Evolutionary conservation across 1,139 yeast species (phyloP).

Genomic region (Suhomyces choctaworum): DNA sequence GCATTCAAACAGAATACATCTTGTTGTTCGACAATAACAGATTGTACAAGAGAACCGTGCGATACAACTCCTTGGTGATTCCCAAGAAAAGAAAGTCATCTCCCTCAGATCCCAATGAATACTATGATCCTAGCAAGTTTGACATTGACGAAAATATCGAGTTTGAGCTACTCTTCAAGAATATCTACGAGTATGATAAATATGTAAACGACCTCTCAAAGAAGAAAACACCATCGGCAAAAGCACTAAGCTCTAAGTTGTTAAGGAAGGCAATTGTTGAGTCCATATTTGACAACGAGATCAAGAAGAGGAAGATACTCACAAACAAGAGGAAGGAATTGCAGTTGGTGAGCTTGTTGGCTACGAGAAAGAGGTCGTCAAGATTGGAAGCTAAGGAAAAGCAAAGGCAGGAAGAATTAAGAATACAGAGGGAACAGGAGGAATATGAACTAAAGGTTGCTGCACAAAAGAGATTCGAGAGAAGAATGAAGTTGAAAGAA

Average conservation of each 20-base stretch:
- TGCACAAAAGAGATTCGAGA: slow-evolving; percentile 40
- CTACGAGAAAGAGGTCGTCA: slow-evolving; percentile 34
- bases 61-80: slow-evolving; percentile 33
- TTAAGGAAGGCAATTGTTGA: slow-evolving; percentile 25
- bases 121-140: slow-evolving; percentile 29
- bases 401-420: slow-evolving; percentile 41
- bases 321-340: slow-evolving; percentile 47
- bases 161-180: slow-evolving; percentile 35
- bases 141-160: slow-evolving; percentile 28
- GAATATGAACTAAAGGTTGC: slow-evolving; percentile 34
- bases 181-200: slow-evolving; percentile 34
- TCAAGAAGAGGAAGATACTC: slow-evolving; percentile 42
- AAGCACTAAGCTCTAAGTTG: slow-evolving; percentile 23
- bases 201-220: slow-evolving; percentile 20
- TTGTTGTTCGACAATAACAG: slow-evolving; percentile 47
- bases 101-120: slow-evolving; percentile 36
- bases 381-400: slow-evolving; percentile 48
- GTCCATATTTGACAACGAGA: slow-evolving; percentile 23
- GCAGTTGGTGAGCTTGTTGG: slow-evolving; percentile 48
- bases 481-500: slow-evolving; percentile 31
- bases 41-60: slow-evolving; percentile 40
- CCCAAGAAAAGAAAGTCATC: slow-evolving; percentile 43
- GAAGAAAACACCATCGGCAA: slow-evolving; percentile 21
- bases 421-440: slow-evolving; percentile 30
- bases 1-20: slow-evolving; percentile 35